Evolutionary conservation across 495 filamentous ascomycete species (phyloP).

Genomic region (Hyaloscypha bicolor): DNA sequence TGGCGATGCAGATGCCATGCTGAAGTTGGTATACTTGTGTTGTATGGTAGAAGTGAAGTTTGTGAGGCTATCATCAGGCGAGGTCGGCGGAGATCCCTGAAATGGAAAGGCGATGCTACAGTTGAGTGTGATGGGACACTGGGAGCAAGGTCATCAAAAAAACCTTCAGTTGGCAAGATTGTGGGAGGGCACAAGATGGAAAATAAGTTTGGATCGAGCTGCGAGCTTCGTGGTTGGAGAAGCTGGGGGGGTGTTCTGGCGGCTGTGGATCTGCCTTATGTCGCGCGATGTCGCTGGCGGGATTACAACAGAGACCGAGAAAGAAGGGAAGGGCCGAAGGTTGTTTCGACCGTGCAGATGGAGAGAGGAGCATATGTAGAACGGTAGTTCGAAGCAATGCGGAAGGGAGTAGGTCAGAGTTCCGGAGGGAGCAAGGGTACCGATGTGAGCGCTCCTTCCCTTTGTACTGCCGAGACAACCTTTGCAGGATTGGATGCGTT

Average conservation of each 20-base stretch:
- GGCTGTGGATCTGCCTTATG: constrained; percentile 7
- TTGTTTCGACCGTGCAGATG: constrained; percentile 26
- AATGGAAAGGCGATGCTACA: constrained; percentile 16
- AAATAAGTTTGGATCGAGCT: constrained; percentile 11
- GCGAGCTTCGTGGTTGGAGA: constrained; percentile 1
- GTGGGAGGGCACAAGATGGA: constrained; percentile 3
- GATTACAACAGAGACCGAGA: constrained; percentile 12
- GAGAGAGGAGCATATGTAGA: constrained; percentile 21
- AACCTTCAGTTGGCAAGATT: constrained; percentile 21
- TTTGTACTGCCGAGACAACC: constrained; percentile 4
- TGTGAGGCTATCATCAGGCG: constrained; percentile 11
- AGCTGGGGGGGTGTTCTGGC: neutral
- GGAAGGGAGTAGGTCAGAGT: constrained; percentile 15
- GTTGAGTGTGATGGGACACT: neutral
- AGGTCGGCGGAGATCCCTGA: constrained; percentile 19
- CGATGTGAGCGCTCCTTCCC: constrained; percentile 15
- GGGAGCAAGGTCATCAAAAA: constrained; percentile 20
- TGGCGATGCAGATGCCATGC: constrained; percentile 30
- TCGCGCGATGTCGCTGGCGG: constrained; percentile 4
- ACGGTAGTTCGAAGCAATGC: constrained; percentile 14
- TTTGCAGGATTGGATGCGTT: neutral
- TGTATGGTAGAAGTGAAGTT: neutral
- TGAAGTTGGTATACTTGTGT: constrained; percentile 3
- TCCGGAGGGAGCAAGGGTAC: constrained; percentile 16
- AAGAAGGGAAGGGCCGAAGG: constrained; percentile 20